A percentile compares a stretch with the other conserved stretches of the same genome.
Conservation (phyloP, 2,329 filamentous ascomycete genomes). For the Clonostachys byssicola region DNA sequence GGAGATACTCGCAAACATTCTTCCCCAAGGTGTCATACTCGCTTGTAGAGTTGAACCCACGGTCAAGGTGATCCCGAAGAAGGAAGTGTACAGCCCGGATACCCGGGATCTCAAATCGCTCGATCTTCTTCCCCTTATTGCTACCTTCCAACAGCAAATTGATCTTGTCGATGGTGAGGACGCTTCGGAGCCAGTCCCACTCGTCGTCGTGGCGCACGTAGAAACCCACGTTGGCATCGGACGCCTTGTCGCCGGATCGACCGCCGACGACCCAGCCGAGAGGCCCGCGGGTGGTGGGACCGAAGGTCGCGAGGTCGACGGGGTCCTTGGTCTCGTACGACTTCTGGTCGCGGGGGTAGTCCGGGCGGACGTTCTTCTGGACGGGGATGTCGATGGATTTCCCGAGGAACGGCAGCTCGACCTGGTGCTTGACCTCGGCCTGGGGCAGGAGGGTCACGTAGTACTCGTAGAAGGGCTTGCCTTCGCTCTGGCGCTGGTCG, state of each 20-base stretch:
- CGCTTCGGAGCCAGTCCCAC: slow-evolving; percentile 32
- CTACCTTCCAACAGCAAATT: slow-evolving; percentile 18
- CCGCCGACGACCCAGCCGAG: slow-evolving; percentile 15
- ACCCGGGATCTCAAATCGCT: slow-evolving; percentile 34
- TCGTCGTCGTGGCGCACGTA: slow-evolving; percentile 34
- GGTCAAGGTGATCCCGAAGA: slow-evolving; percentile 33
- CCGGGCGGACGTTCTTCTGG: slow-evolving; percentile 8
- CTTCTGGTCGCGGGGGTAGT: slow-evolving; percentile 6
- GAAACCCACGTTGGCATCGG: slow-evolving; percentile 32
- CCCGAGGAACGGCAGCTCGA: slow-evolving; percentile 11
- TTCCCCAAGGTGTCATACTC: slow-evolving; percentile 37
- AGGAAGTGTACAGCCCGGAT: slow-evolving; percentile 24
- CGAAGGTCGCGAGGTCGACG: slow-evolving; percentile 6
- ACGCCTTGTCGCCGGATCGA: slow-evolving; percentile 28
- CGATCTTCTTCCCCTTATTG: slow-evolving; percentile 24
- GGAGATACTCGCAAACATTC: slow-evolving; percentile 35
- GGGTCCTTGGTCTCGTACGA: slow-evolving; percentile 6
- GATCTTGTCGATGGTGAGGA: slow-evolving; percentile 30
- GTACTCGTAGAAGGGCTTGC: slow-evolving; percentile 7
- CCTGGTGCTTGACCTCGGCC: slow-evolving; percentile 11
- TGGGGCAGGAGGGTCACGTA: slow-evolving; percentile 10
- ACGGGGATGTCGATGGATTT: slow-evolving; percentile 12
- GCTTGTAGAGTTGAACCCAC: slow-evolving; percentile 29
- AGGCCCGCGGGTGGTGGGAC: slow-evolving; percentile 10
- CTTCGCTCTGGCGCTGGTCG: slow-evolving; percentile 24